phyloP scores from a whole-genome alignment of 768 basidiomycete species.

The Glaciozyma antarctica region DNA sequence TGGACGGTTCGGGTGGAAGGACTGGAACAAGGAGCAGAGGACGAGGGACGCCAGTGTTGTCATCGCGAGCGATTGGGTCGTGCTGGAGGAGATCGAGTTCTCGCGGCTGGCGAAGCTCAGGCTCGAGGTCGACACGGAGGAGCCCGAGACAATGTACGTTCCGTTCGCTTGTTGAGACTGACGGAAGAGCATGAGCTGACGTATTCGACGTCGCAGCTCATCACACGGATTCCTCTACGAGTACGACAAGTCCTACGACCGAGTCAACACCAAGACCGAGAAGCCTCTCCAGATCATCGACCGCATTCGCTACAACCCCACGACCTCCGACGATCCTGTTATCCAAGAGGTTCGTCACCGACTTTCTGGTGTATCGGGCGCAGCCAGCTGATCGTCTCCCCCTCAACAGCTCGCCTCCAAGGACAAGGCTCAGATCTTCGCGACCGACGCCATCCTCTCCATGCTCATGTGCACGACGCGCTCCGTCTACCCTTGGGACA shows the following conservation, averaged over 20 bases:
- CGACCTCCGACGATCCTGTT: constrained; percentile 94
- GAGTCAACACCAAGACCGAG: constrained; percentile 86
- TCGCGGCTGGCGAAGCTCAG: constrained; percentile 79
- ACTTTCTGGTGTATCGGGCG: constrained; percentile 1
- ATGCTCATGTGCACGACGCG: constrained; percentile 93
- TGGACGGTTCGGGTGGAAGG: constrained; percentile 71
- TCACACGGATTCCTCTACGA: constrained; percentile 80
- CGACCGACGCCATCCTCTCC: constrained; percentile 88
- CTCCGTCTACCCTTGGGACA: constrained; percentile 97
- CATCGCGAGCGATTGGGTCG: constrained; percentile 83
- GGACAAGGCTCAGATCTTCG: constrained; percentile 75
- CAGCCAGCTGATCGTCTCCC: constrained; percentile 15
- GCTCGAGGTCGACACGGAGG: constrained; percentile 71
- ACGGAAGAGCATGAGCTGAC: background rate
- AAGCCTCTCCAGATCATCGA: constrained; percentile 83
- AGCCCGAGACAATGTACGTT: constrained; percentile 76
- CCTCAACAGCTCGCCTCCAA: constrained; percentile 71
- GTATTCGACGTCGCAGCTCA: constrained; percentile 47
- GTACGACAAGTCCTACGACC: constrained; percentile 92
- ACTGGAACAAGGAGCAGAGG: constrained; percentile 87
- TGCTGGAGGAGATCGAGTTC: constrained; percentile 96
- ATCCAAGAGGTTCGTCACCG: constrained; percentile 65
- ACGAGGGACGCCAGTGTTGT: constrained; percentile 85
- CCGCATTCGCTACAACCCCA: constrained; percentile 92
- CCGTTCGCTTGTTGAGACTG: background rate